phyloP scores from a whole-genome alignment of 2,329 filamentous ascomycete genomes.

The Claviceps monticola region DNA sequence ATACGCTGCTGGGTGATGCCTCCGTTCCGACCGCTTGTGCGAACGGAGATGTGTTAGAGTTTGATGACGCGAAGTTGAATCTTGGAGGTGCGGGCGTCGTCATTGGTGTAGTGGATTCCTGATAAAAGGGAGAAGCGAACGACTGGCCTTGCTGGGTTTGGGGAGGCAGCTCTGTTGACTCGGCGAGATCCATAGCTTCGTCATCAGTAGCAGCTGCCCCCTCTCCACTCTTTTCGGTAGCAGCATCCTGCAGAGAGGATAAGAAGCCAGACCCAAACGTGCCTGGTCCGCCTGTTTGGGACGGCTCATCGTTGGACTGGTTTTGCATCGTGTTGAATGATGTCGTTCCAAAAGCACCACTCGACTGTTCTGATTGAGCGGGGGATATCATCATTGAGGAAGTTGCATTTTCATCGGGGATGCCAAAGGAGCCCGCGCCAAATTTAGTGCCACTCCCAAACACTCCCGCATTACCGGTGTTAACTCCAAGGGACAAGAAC shows the following conservation, averaged over 20 bases:
- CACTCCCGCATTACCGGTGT: conserved; percentile 19
- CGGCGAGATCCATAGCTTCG: conserved; percentile 35
- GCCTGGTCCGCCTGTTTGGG: conserved; percentile 25
- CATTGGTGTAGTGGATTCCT: conserved; percentile 33
- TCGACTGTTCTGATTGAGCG: conserved; percentile 15
- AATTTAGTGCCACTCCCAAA: conserved; percentile 27
- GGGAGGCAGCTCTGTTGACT: conserved; percentile 20
- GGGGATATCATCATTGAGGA: conserved; percentile 16
- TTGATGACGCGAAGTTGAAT: conserved; percentile 27
- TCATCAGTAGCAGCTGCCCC: conserved; percentile 29
- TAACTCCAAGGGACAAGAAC: conserved; percentile 35
- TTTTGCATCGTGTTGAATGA: conserved; percentile 51
- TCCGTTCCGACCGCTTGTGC: conserved; percentile 19
- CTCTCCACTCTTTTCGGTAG: conserved; percentile 23
- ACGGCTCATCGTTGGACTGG: conserved; percentile 40
- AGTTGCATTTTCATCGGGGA: conserved; percentile 7
- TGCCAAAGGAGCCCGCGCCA: conserved; percentile 19
- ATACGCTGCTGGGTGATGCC: conserved; percentile 14
- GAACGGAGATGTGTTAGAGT: conserved; percentile 20
- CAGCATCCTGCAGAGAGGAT: conserved; percentile 19
- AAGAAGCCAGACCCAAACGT: conserved; percentile 45
- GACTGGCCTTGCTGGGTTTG: conserved; percentile 23
- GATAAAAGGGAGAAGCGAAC: conserved; percentile 13
- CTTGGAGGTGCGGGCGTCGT: conserved; percentile 36
- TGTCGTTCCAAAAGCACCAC: conserved; percentile 31